Evolutionary conservation across 805 yeast species (phyloP).

Genomic region (Spathaspora sp.): DNA sequence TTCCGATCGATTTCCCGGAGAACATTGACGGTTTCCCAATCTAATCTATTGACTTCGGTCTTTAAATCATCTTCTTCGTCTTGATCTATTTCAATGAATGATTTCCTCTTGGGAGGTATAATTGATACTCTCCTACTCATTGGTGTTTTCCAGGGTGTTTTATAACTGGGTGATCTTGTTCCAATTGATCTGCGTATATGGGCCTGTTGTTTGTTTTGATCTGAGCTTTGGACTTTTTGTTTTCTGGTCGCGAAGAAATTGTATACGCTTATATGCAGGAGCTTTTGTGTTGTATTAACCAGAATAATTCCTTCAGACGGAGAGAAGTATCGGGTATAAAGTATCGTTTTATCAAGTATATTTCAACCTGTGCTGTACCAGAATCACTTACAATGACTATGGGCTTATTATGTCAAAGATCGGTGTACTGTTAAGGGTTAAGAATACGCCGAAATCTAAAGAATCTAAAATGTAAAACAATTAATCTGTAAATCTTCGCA

Average conservation of each 20-base stretch:
- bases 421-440: neutral
- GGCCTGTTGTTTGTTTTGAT: constrained; percentile 1
- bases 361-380: too few species aligned
- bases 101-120: constrained; percentile 32
- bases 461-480: neutral
- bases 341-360: too few species aligned
- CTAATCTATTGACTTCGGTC: constrained; percentile 56
- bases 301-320: too few species aligned
- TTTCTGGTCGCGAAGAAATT: neutral
- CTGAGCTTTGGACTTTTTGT: neutral
- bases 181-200: neutral
- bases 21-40: constrained; percentile 73
- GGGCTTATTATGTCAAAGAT: neutral
- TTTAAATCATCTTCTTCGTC: constrained; percentile 19
- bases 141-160: neutral
- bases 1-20: constrained; percentile 79
- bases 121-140: constrained; percentile 22
- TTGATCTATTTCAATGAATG: constrained; percentile 6
- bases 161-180: too few species aligned
- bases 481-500: too few species aligned
- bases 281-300: too few species aligned
- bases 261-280: neutral
- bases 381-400: too few species aligned
- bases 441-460: neutral
- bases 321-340: too few species aligned